Percentiles rank a stretch among this genome's conserved stretches.
Conservation (phyloP, 2,329 filamentous ascomycete species). For the Coniochaeta ligniaria region DNA sequence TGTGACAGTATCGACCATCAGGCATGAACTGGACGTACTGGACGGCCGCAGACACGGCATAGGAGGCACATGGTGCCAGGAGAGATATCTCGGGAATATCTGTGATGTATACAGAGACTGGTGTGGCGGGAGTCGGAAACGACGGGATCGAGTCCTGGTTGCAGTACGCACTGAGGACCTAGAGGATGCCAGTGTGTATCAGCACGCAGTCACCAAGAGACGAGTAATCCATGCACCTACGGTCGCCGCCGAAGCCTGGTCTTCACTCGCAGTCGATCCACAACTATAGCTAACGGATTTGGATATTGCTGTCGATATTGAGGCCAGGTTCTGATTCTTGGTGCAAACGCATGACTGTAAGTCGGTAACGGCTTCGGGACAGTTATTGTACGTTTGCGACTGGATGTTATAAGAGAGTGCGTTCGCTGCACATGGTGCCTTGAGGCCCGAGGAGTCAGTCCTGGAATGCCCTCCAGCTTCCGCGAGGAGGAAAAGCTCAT, state of each 20-base stretch:
- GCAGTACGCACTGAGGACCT: slow-evolving; percentile 40
- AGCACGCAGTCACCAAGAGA: background rate
- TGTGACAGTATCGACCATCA: background rate
- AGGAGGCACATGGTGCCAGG: slow-evolving; percentile 35
- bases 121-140: slow-evolving; percentile 34
- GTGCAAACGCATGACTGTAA: slow-evolving; percentile 48
- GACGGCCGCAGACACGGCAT: slow-evolving; percentile 30
- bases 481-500: slow-evolving; percentile 7
- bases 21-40: slow-evolving; percentile 18
- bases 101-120: slow-evolving; percentile 40
- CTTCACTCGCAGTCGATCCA: slow-evolving; percentile 37
- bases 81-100: slow-evolving; percentile 36
- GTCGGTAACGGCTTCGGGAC: slow-evolving; percentile 32
- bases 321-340: slow-evolving; percentile 32
- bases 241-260: slow-evolving; percentile 36
- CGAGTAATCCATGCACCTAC: slow-evolving; percentile 7
- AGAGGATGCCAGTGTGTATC: background rate
- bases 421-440: slow-evolving; percentile 43
- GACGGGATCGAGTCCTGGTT: slow-evolving; percentile 28
- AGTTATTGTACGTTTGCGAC: slow-evolving; percentile 32
- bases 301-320: slow-evolving; percentile 30
- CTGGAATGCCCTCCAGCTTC: background rate
- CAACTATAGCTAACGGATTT: slow-evolving; percentile 33
- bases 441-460: slow-evolving; percentile 2
- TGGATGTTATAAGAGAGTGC: slow-evolving; percentile 38